Base-by-base conservation (phyloP, 1,284 basidiomycete species). In the Ceratorhiza oryzae-sativae region DNA sequence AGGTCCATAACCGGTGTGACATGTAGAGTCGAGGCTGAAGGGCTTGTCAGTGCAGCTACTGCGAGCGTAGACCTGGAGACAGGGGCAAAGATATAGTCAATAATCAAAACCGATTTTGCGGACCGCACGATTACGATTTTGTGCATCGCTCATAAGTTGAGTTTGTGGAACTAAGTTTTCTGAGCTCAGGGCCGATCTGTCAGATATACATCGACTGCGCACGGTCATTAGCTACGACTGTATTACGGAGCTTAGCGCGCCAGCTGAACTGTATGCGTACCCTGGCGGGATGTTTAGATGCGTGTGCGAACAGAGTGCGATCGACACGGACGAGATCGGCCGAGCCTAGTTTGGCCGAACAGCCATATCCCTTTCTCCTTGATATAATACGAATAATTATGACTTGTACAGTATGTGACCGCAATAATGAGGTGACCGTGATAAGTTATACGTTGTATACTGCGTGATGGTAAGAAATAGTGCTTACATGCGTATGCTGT, bases 221-320 rank as follows among this genome's bases (percentile, higher is more conserved):
- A 95, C 93, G 0, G 94, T 95, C 76, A 84, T 95, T 67, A 86
- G 85, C 20, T 86, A 85, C 77, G 84, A 86, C 77, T 76, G 81
- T 27, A 85, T 94, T 68, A 87, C 85, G 39, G 88, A 91, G 79
- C 93, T 90, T 77, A 93, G 92, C 78, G 89, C 90, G 2, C 92
- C 93, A 3, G 82, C 92, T 70, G 87, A 86, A 73, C 84, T 95
- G 13, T 95, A 88, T 79, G 86, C 90, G 79, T 82, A 81, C 25
- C 82, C 86, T 68, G 83, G 86, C 71, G 92, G 92, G 1, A 88
- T 91, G 75, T 94, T 95, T 84, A 56, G 74, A 36, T 42, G 72
- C 15, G 53, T 73, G 45, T 75, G 74, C 49, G 74, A 73, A 18
- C 67, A 73, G 61, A 71, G 68, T 49, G 62, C 65, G 34, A 75